A percentile compares a stretch with the other conserved stretches of the same genome.
Conservation (phyloP, 2,329 filamentous ascomycete genomes). For the Botryotinia globosa region DNA sequence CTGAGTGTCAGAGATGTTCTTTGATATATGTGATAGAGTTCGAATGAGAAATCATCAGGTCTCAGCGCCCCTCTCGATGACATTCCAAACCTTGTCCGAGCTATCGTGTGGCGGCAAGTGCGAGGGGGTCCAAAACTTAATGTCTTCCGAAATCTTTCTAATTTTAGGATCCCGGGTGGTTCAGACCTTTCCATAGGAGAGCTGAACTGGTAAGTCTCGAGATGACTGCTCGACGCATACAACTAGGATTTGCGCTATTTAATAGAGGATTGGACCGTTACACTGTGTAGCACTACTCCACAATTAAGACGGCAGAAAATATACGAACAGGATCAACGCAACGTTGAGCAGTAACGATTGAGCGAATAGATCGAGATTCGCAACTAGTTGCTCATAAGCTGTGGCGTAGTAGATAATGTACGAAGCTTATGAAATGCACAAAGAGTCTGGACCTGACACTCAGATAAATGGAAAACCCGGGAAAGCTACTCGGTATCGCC, state of each 20-base stretch:
- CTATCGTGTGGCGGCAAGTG: not conserved
- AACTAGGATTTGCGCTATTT: slow-evolving; percentile 3
- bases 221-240: not conserved
- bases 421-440: slow-evolving; percentile 1
- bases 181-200: too few relatives aligned
- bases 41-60: not conserved
- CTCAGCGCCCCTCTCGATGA: not conserved
- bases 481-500: slow-evolving; percentile 2
- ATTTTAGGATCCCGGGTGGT: not conserved
- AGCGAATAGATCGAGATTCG: not conserved
- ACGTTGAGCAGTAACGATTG: not conserved
- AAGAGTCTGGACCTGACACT: not conserved
- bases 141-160: not conserved
- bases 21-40: not conserved
- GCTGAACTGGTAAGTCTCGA: not conserved
- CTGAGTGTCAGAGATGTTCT: not conserved
- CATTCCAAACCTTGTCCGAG: not conserved
- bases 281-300: not conserved
- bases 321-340: not conserved
- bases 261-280: not conserved
- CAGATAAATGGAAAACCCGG: not conserved
- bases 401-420: slow-evolving; percentile 6
- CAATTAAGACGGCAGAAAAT: not conserved
- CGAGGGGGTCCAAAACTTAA: not conserved
- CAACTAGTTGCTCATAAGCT: not conserved